A percentile compares a stretch with the other conserved stretches of the same genome.
Evolutionary conservation across 192 early-diverging fungal species (phyloP).

Genomic region (Backusella parvicylindrica): DNA sequence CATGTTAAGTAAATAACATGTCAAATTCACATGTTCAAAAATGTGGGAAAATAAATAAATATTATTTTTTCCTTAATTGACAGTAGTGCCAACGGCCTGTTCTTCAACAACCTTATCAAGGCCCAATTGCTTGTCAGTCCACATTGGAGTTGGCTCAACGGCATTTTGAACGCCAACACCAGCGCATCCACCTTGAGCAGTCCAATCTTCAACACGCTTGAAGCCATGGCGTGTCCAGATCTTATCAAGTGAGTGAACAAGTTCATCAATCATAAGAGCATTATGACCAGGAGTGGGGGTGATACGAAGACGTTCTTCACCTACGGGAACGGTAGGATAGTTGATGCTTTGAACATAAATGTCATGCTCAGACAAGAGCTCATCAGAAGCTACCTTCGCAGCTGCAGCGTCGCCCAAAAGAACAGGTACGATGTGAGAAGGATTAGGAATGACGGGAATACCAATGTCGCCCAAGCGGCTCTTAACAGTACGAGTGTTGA

Average conservation of each 20-base stretch:
- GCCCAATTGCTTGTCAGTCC: conserved; percentile 52
- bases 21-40: conserved; percentile 5
- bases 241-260: conserved; percentile 78
- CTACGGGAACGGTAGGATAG: conserved; percentile 93
- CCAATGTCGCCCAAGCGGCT: conserved; percentile 69
- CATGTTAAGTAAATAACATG: not conserved
- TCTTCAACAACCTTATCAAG: conserved; percentile 1
- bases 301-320: conserved; percentile 96
- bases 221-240: conserved; percentile 89
- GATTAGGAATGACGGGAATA: conserved; percentile 98
- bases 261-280: conserved; percentile 71
- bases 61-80: conserved; percentile 1
- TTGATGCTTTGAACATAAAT: conserved; percentile 99
- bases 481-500: conserved; percentile 90
- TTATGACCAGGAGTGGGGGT: conserved; percentile 97
- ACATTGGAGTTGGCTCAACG: conserved; percentile 44
- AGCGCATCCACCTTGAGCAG: conserved; percentile 75
- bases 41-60: conserved; percentile 3
- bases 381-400: conserved; percentile 91
- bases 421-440: conserved; percentile 98
- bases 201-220: conserved; percentile 86
- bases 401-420: conserved; percentile 95
- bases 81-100: not conserved
- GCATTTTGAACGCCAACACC: conserved; percentile 72
- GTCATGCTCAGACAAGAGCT: conserved; percentile 81